Conservation (phyloP, 768 basidiomycete species). For the Cystofilobasidium macerans region DNA sequence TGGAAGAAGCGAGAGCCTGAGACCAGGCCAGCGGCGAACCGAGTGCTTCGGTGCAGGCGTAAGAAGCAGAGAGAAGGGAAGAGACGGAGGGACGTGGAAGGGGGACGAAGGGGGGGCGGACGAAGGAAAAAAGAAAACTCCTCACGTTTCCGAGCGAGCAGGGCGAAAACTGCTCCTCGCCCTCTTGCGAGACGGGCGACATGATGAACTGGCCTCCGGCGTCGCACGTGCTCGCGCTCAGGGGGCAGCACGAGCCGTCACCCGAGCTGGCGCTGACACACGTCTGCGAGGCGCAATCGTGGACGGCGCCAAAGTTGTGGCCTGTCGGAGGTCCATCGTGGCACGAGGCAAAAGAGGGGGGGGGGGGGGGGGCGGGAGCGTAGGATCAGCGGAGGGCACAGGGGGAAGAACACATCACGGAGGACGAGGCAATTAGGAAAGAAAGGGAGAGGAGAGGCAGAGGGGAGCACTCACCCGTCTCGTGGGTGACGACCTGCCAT, state of each 20-base stretch:
- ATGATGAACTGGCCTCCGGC: constrained; percentile 65
- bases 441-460: too few relatives aligned
- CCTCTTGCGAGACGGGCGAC: constrained; percentile 59
- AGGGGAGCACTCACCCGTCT: too few relatives aligned
- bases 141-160: constrained; percentile 76
- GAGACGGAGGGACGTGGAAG: not conserved
- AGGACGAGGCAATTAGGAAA: too few relatives aligned
- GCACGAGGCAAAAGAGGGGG: too few relatives aligned
- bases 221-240: constrained; percentile 50
- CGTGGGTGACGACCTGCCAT: constrained; percentile 65
- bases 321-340: too few relatives aligned
- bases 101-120: constrained; percentile 1
- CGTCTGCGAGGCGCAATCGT: constrained; percentile 46
- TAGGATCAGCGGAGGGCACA: too few relatives aligned
- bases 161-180: constrained; percentile 60
- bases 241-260: constrained; percentile 55
- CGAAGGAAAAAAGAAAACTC: constrained; percentile 43
- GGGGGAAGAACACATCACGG: too few relatives aligned
- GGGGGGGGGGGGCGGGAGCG: too few relatives aligned
- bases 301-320: constrained; percentile 31
- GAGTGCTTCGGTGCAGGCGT: too few relatives aligned
- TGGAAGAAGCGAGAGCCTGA: too few relatives aligned
- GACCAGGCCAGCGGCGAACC: too few relatives aligned
- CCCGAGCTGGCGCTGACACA: not conserved
- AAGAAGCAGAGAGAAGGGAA: too few relatives aligned